These are phyloP conservation scores for Geum urbanum DNA, from an alignment of 306 rosid species.

Conservation along the genomic window DNA sequence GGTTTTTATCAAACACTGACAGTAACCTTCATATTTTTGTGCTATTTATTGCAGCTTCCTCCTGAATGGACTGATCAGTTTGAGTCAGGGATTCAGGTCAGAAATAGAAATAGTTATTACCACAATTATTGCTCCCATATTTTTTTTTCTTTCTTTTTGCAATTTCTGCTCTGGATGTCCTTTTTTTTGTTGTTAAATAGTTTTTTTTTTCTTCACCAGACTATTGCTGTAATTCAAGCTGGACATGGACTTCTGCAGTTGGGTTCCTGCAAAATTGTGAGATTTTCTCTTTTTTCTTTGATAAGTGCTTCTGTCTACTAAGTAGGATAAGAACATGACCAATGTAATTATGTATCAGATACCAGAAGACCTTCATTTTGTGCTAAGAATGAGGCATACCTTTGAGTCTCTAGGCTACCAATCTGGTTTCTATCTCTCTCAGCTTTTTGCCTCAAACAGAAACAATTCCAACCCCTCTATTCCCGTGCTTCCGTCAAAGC, in stretches of 20 bases:
- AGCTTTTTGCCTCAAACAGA: slow-evolving; percentile 86
- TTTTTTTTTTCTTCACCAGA: slow-evolving; percentile 42
- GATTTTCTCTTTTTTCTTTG: slow-evolving; percentile 15
- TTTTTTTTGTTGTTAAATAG: not conserved
- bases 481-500: slow-evolving; percentile 55
- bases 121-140: slow-evolving; percentile 5
- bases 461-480: slow-evolving; percentile 55
- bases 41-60: slow-evolving; percentile 84
- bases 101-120: slow-evolving; percentile 28
- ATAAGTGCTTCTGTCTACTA: not conserved
- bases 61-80: slow-evolving; percentile 98
- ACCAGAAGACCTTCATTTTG: slow-evolving; percentile 95
- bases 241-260: slow-evolving; percentile 99
- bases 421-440: slow-evolving; percentile 89
- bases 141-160: not conserved
- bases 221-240: slow-evolving; percentile 99
- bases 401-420: slow-evolving; percentile 95
- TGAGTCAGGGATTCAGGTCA: slow-evolving; percentile 98
- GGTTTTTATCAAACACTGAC: slow-evolving; percentile 32
- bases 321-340: not conserved
- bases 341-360: slow-evolving; percentile 38
- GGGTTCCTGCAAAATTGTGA: slow-evolving; percentile 98
- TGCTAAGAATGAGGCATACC: slow-evolving; percentile 98
- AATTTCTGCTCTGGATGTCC: slow-evolving; percentile 6
- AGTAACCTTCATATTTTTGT: slow-evolving; percentile 33